Percentiles rank a stretch among this genome's conserved stretches.
Evolutionary conservation across 768 basidiomycete genomes (phyloP).

Genomic region (Phaffia australis): DNA sequence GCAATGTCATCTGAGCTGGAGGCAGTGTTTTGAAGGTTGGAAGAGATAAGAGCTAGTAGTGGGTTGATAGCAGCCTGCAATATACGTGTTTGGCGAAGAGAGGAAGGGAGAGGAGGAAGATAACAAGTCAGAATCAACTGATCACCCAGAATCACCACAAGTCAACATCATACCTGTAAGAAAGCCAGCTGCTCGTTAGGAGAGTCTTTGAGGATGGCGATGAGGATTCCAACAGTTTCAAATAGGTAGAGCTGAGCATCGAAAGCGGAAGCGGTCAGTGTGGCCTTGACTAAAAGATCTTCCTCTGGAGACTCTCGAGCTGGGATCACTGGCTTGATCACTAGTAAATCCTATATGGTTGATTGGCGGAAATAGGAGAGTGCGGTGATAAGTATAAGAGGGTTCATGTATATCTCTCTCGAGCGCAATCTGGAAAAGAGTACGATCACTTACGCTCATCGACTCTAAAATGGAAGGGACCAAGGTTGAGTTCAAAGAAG

Average conservation of each 20-base stretch:
- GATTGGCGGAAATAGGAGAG: constrained; percentile 32
- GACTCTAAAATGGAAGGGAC: constrained; percentile 54
- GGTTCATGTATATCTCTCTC: not conserved
- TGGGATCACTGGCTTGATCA: constrained; percentile 63
- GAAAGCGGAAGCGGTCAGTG: constrained; percentile 48
- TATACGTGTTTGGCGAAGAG: not conserved
- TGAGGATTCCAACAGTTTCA: constrained; percentile 76
- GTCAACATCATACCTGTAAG: constrained; percentile 29
- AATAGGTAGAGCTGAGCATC: constrained; percentile 89
- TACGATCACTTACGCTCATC: constrained; percentile 36
- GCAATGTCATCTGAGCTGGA: constrained; percentile 57
- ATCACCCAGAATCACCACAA: not conserved
- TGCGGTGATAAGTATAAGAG: constrained; percentile 27
- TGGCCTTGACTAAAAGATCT: constrained; percentile 61
- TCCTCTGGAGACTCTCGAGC: constrained; percentile 61
- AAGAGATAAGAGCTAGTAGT: constrained; percentile 54
- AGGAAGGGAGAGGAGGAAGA: not conserved
- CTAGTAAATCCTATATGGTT: constrained; percentile 54
- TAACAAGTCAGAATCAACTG: not conserved
- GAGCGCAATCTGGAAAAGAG: not conserved
- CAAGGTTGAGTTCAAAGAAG: constrained; percentile 64
- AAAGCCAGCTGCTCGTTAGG: constrained; percentile 59
- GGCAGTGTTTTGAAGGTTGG: constrained; percentile 46
- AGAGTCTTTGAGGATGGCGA: constrained; percentile 55
- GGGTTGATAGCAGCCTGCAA: constrained; percentile 72